Conservation (phyloP, 106 monocot species). For the Apostasia ramifera region DNA sequence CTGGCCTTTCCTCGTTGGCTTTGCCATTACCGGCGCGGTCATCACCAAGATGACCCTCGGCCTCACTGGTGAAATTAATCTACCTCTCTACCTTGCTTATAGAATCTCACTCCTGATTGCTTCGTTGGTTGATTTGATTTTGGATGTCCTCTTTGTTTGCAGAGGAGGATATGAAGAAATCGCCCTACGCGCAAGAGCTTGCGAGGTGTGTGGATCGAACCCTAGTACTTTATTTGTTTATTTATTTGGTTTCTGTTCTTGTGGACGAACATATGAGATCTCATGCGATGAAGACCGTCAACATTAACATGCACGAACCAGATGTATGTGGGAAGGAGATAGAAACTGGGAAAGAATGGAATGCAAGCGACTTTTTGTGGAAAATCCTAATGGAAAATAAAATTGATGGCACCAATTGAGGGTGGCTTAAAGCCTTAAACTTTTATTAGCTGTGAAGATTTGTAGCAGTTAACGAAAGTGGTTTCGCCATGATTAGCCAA, state of each 20-base stretch:
- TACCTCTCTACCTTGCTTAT: background rate
- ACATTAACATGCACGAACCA: too few relatives aligned
- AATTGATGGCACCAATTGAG: too few relatives aligned
- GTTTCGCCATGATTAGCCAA: too few relatives aligned
- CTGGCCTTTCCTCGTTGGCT: constrained; percentile 92
- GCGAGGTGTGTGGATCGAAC: constrained; percentile 17
- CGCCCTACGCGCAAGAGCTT: constrained; percentile 67
- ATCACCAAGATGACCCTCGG: constrained; percentile 68
- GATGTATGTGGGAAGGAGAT: too few relatives aligned
- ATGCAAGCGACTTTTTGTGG: too few relatives aligned
- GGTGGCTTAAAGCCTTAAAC: too few relatives aligned
- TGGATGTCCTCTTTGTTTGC: constrained; percentile 6
- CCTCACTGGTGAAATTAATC: constrained; percentile 43
- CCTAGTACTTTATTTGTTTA: background rate
- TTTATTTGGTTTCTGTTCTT: background rate
- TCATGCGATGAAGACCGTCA: too few relatives aligned
- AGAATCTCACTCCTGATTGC: background rate
- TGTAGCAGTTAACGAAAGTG: too few relatives aligned
- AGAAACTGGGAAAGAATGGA: too few relatives aligned
- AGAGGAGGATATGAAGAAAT: constrained; percentile 90
- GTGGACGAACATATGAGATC: background rate
- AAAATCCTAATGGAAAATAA: too few relatives aligned
- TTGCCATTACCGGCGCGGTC: constrained; percentile 77
- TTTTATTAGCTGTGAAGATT: too few relatives aligned
- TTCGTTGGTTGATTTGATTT: background rate